Evolutionary conservation across 1,284 basidiomycete species (phyloP), one percentile per base, ranked within the genome.

Genomic region (Anthracocystis panici-leucophaei): DNA sequence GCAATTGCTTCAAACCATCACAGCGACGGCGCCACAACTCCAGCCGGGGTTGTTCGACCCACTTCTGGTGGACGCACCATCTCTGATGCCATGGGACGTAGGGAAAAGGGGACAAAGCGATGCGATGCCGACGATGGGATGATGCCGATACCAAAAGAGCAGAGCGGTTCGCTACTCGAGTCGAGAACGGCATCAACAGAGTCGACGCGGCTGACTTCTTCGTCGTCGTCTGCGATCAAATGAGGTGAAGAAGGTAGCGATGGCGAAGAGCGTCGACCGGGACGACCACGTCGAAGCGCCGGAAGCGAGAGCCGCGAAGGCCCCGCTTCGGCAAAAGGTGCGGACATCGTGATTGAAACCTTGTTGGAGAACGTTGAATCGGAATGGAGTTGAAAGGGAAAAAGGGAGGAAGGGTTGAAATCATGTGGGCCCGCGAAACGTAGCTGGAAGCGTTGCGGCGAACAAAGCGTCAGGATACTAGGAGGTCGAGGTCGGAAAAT

Each of bases 1-100:
- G 9, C 20, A 40, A 40, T 55, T 55, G 29, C 49, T 38, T n/a
- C n/a, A n/a, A n/a, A n/a, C n/a, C 49, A 41, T 23, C 41, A 46
- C 38, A 50, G 2, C 31, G 55, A 42, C 40, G 62, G 55, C 27
- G 7, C 35, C 59, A 40, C 48, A 51, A 55, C 38, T 40, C 45
- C 45, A 45, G 33, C 14, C 31, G 11, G 46, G 29, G 21, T 31
- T 14, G 21, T 21, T 38, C 35, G 35, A 38, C 4, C 38, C 42
- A 27, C 21, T 53, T 75, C 72, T 70, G 72, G 72, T 45, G 72
- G 72, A n/a, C 72, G 66, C 23, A 75, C 72, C 72, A 75, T 75
- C 66, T 75, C 66, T 70, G 72, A 75, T 48, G 66, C 58, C 63
- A 75, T 49, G 1, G 58, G 21, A 25, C 63, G 68, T 4, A 62